phyloP scores from a whole-genome alignment of 495 filamentous ascomycete genomes.

The Halenospora varia region DNA sequence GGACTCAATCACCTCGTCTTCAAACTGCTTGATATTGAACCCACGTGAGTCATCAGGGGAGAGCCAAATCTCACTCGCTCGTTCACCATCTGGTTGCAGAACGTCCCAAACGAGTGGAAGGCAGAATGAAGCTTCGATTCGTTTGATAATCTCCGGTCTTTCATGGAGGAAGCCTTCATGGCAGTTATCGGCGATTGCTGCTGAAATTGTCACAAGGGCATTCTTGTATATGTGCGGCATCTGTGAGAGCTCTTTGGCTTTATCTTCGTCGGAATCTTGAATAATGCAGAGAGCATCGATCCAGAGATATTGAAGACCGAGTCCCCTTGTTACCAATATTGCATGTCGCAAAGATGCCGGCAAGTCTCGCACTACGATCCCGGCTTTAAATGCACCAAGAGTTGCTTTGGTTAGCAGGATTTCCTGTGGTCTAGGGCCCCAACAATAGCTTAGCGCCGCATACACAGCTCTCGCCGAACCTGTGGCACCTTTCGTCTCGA shows the following conservation, averaged over 20 bases:
- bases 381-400: neutral
- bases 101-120: neutral
- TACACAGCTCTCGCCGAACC: no score
- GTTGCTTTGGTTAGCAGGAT: neutral
- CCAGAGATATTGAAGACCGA: neutral
- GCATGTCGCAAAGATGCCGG: neutral
- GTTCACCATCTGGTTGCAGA: neutral
- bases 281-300: slow-evolving; percentile 5
- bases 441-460: neutral
- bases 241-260: neutral
- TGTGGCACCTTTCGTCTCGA: no score
- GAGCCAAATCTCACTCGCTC: neutral
- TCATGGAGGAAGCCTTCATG: neutral
- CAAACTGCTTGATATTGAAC: neutral
- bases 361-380: neutral
- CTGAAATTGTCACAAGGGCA: neutral
- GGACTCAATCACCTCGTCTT: neutral
- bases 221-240: neutral
- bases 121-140: neutral
- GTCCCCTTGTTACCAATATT: neutral
- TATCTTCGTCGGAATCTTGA: neutral
- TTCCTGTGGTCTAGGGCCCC: neutral
- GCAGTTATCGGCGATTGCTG: neutral
- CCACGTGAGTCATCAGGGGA: neutral
- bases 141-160: neutral